Conservation (phyloP, 75 land plant species). For the Pseudotsuga menziesii region DNA sequence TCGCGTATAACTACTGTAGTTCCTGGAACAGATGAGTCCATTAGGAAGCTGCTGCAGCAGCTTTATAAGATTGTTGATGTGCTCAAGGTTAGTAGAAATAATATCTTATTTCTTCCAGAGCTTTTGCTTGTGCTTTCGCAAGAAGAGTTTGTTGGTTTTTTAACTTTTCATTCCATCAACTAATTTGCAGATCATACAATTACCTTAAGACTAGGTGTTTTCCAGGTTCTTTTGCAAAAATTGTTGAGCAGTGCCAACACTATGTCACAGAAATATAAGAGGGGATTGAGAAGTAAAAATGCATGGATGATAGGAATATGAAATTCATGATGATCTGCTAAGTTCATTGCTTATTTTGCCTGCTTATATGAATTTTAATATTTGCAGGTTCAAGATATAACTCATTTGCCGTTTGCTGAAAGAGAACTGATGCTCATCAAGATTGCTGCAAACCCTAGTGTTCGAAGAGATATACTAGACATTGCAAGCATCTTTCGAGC, state of each 20-base stretch:
- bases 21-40: constrained; percentile 96
- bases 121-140: no score
- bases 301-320: background rate
- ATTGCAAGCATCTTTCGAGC: constrained; percentile 92
- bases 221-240: background rate
- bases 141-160: background rate
- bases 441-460: constrained; percentile 67
- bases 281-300: background rate
- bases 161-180: background rate
- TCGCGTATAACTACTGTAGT: constrained; percentile 96
- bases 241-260: background rate
- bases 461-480: constrained; percentile 87
- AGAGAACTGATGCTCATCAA: constrained; percentile 92
- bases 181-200: background rate
- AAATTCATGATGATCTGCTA: background rate
- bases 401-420: constrained; percentile 91
- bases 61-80: constrained; percentile 80
- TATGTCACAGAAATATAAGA: background rate
- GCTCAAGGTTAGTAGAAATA: constrained; percentile 49
- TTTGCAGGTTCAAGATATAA: constrained; percentile 83
- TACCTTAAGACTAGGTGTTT: background rate
- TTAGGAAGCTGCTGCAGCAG: constrained; percentile 78
- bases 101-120: background rate
- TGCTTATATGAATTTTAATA: background rate
- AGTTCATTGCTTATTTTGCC: background rate